Base-by-base conservation (phyloP, 106 monocot species). In the Phalaenopsis aphrodite region DNA sequence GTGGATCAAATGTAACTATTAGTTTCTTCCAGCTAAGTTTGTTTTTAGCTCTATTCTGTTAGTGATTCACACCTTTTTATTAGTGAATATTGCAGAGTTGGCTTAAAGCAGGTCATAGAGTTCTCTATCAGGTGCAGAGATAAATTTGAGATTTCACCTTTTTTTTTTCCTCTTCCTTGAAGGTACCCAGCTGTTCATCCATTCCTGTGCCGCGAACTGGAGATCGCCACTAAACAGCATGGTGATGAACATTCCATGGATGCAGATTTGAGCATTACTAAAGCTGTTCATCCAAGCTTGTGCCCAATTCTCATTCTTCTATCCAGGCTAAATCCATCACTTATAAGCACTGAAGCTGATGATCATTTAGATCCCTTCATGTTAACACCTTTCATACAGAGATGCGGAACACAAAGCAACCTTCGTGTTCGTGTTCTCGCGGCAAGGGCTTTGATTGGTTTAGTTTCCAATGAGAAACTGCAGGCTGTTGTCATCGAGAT, bases 101-200 rank as follows among this genome's bases (percentile, higher is more conserved):
- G 38, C 68, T 1, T n/a, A 4, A n/a, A 61, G 61, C 18, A 37
- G 69, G 19, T 69, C 69, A 39, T 69, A 37, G 30, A 69, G 9
- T 39, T 69, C 69, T 69, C 30, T 14, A 16, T 37, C 23, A 69
- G 38, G 19, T 69, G 69, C 12, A 69, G 38, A 69, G 8, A 39
- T 61, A 2, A 8, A 14, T 76, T 12, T 49, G 24, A 76, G 23
- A 24, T 76, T 76, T 76, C 49, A 69, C 38, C 36, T 2, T 23
- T 10, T 23, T 69, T 9, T 48, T 67, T 11, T 3, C 43, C 43
- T 72, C 61, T 75, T 52, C 85, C 68, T 84, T 85, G 42, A 77
- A 99, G 99, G 89, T 99, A 93, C 78, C 99, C 99, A 55, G 85
- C 99, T 55, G 82, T 99, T 64, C 99, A 95, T 86, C 81, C 91